These are phyloP conservation scores for Dimargaris cristalligena DNA, from an alignment of 192 early-diverging fungal species.

Conservation along the genomic window DNA sequence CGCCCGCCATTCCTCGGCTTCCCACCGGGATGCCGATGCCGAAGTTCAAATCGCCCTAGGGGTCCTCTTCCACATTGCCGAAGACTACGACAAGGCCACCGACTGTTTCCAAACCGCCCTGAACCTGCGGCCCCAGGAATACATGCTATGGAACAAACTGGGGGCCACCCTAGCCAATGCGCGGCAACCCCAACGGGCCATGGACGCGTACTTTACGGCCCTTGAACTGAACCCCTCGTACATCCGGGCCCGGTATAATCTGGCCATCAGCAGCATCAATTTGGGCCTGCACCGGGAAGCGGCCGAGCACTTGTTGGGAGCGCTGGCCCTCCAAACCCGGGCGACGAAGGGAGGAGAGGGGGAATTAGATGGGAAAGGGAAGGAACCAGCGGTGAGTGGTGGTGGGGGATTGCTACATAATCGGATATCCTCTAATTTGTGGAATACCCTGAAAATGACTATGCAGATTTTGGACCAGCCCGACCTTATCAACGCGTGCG, in stretches of 20 bases:
- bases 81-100: conserved; percentile 88
- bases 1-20: conserved; percentile 34
- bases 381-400: conserved; percentile 15
- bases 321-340: conserved; percentile 65
- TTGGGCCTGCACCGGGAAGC: conserved; percentile 76
- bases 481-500: conserved; percentile 69
- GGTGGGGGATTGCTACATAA: no score
- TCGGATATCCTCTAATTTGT: conserved; percentile 58
- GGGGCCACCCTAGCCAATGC: conserved; percentile 93
- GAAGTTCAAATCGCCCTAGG: conserved; percentile 91
- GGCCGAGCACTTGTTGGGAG: conserved; percentile 79
- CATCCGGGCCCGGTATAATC: conserved; percentile 91
- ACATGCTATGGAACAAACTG: conserved; percentile 90
- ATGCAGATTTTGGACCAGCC: conserved; percentile 55
- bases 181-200: conserved; percentile 51
- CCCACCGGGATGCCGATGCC: conserved; percentile 55
- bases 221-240: conserved; percentile 88
- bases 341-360: conserved; percentile 25
- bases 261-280: conserved; percentile 84
- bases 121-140: conserved; percentile 69
- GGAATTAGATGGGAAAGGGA: conserved; percentile 18
- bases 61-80: conserved; percentile 81
- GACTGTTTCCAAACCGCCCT: conserved; percentile 95
- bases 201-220: conserved; percentile 87
- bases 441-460: conserved; percentile 67